These are phyloP conservation scores for Arabidopsis arenosa DNA, from an alignment of 345 rosid genomes.

Conservation along the genomic window DNA sequence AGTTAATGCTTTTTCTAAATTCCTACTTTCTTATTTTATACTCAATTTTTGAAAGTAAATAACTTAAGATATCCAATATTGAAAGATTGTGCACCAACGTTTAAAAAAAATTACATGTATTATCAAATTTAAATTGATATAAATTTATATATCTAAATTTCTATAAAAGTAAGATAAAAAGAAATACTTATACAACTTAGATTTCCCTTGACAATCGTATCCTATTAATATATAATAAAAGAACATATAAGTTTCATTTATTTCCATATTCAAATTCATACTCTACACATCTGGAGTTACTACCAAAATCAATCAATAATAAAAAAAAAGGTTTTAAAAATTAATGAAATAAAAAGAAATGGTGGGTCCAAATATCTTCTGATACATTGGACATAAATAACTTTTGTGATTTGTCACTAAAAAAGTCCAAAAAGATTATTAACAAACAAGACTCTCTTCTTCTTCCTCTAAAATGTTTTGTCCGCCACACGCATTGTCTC, in stretches of 20 bases:
- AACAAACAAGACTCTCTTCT: background rate
- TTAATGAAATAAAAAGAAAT: background rate
- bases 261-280: no score
- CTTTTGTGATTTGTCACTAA: slow-evolving; percentile 8
- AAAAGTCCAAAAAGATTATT: background rate
- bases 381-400: slow-evolving; percentile 10
- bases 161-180: no score
- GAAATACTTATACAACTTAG: background rate
- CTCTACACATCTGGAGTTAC: background rate
- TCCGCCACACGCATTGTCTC: background rate
- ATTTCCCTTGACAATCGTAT: background rate
- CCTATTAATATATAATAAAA: no score
- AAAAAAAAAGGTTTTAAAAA: background rate
- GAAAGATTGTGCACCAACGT: no score
- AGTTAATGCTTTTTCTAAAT: no score
- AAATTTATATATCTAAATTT: no score
- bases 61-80: no score
- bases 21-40: no score
- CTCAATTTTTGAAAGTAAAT: no score
- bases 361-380: slow-evolving; percentile 10
- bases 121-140: no score
- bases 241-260: no score
- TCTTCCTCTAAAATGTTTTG: background rate
- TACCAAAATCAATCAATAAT: background rate
- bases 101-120: no score